phyloP scores from a whole-genome alignment of 441 rosid species.

The Flueggea neowawraea region DNA sequence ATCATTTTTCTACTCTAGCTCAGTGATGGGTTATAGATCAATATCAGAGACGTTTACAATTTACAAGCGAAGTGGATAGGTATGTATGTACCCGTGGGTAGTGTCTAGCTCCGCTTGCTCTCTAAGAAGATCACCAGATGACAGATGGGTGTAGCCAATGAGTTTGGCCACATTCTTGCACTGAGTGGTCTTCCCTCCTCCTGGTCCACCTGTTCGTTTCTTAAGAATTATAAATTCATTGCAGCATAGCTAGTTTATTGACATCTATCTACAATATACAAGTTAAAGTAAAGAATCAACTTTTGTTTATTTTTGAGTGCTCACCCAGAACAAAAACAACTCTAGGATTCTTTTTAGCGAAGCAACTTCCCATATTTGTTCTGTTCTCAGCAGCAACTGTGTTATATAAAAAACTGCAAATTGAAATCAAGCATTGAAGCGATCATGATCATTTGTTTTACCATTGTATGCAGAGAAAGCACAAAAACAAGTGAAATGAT shows the following conservation, averaged over 20 bases:
- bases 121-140: slow-evolving; percentile 82
- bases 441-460: too few species aligned
- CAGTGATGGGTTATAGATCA: background rate
- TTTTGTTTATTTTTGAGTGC: slow-evolving; percentile 3
- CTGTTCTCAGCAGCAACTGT: too few species aligned
- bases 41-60: too few species aligned
- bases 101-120: slow-evolving; percentile 63
- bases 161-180: slow-evolving; percentile 52
- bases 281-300: slow-evolving; percentile 9
- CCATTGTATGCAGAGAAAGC: too few species aligned
- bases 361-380: background rate
- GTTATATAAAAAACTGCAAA: too few species aligned
- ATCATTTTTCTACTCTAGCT: background rate
- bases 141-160: slow-evolving; percentile 66
- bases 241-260: background rate
- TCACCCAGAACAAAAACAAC: slow-evolving; percentile 80
- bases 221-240: background rate
- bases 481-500: too few species aligned
- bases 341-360: slow-evolving; percentile 48
- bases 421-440: too few species aligned
- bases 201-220: slow-evolving; percentile 55
- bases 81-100: slow-evolving; percentile 49
- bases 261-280: background rate
- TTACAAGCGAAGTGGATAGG: background rate
- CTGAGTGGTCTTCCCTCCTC: slow-evolving; percentile 80